A percentile compares a stretch with the other conserved stretches of the same genome.
These are phyloP conservation scores for Zygosaccharomyces siamensis DNA, from an alignment of 805 yeast genomes.

Conservation along the genomic window DNA sequence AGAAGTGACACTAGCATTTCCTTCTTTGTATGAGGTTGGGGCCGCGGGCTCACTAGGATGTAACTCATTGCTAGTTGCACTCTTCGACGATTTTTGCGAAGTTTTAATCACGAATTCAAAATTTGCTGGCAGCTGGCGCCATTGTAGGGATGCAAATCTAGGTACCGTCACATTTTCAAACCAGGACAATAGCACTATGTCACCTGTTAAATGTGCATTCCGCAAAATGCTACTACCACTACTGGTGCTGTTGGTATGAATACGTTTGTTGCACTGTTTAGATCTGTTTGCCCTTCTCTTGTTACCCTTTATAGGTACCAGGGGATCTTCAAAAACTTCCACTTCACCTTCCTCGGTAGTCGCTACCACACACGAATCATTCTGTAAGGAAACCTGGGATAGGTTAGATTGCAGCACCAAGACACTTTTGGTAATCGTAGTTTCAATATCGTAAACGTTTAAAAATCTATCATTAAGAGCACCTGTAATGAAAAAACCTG, in stretches of 20 bases:
- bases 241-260: slow-evolving; percentile 25
- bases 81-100: slow-evolving; percentile 14
- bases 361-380: slow-evolving; percentile 35
- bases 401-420: slow-evolving; percentile 69
- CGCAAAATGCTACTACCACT: slow-evolving; percentile 28
- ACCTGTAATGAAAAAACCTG: slow-evolving; percentile 54
- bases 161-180: slow-evolving; percentile 44
- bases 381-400: slow-evolving; percentile 38
- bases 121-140: slow-evolving; percentile 7
- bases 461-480: slow-evolving; percentile 80
- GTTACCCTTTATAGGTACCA: slow-evolving; percentile 27
- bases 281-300: slow-evolving; percentile 51
- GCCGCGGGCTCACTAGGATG: slow-evolving; percentile 46
- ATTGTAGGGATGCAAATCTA: slow-evolving; percentile 33
- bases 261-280: slow-evolving; percentile 43
- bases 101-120: neutral
- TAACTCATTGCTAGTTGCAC: neutral
- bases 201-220: slow-evolving; percentile 57
- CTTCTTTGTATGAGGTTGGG: slow-evolving; percentile 55
- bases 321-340: slow-evolving; percentile 66
- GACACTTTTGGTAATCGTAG: slow-evolving; percentile 45
- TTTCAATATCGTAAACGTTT: slow-evolving; percentile 49
- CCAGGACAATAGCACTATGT: slow-evolving; percentile 53
- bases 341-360: slow-evolving; percentile 71
- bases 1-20: slow-evolving; percentile 53